These are phyloP conservation scores for Schoenoplectus triqueter DNA, from an alignment of 202 grass and related monocot species.

Conservation along the genomic window DNA sequence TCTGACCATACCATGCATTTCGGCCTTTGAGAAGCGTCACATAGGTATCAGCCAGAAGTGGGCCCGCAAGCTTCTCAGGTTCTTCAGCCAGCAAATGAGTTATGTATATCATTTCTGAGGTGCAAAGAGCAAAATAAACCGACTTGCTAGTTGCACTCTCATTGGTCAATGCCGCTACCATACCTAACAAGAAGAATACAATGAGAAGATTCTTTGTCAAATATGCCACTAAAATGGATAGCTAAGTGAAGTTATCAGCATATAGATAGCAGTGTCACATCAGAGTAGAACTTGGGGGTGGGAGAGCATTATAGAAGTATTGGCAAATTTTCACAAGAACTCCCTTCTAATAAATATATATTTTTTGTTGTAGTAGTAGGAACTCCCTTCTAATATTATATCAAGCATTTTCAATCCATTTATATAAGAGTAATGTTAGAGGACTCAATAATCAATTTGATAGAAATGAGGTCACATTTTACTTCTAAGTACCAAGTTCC, in stretches of 20 bases:
- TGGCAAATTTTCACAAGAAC: not conserved
- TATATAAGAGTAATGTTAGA: conserved; percentile 2
- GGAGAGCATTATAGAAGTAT: not conserved
- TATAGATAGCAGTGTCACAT: not conserved
- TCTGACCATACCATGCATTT: conserved; percentile 96
- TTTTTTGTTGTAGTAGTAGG: too few relatives aligned
- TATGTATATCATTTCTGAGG: conserved; percentile 99
- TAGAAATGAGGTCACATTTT: not conserved
- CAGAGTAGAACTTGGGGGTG: not conserved
- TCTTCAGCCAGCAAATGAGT: conserved; percentile 91
- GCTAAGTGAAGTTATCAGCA: not conserved
- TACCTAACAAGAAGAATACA: conserved; percentile 53
- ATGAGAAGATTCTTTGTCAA: not conserved
- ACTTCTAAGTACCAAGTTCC: not conserved
- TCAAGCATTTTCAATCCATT: conserved; percentile 4
- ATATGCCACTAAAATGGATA: not conserved
- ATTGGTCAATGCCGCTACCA: conserved; percentile 92
- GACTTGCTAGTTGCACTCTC: conserved; percentile 98
- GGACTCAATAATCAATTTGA: not conserved
- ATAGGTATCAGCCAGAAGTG: conserved; percentile 92
- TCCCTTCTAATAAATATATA: not conserved
- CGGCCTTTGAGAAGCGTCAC: conserved; percentile 99
- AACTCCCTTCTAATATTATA: not conserved
- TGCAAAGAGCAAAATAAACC: conserved; percentile 97
- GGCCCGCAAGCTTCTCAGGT: conserved; percentile 96